Conservation (phyloP, 1,284 basidiomycete species). For the Sporisorium graminicola region DNA sequence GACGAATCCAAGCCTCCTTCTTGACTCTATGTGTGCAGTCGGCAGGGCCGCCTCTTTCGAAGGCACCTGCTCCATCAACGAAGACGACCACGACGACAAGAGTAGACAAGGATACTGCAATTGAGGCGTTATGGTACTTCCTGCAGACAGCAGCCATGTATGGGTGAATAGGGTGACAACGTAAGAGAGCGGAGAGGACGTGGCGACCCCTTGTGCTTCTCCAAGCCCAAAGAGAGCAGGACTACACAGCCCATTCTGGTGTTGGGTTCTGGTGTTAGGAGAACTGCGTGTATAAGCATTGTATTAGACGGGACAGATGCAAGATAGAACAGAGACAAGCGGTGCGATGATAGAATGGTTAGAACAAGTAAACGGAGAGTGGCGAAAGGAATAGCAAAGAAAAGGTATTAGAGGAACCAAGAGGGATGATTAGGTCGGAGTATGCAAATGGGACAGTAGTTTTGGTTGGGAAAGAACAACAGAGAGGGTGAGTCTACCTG, state of each 20-base stretch:
- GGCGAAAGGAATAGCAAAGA: neutral
- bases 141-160: neutral
- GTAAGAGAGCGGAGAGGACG: neutral
- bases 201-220: neutral
- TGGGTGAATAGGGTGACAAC: neutral
- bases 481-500: conserved; percentile 18
- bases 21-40: neutral
- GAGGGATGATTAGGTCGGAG: neutral
- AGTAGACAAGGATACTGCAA: too few species aligned
- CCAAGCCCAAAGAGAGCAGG: neutral
- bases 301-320: conserved; percentile 20
- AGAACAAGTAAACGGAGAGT: neutral
- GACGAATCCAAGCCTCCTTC: too few species aligned
- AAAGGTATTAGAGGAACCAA: neutral
- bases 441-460: neutral
- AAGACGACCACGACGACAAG: neutral
- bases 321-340: neutral
- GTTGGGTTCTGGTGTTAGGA: too few species aligned
- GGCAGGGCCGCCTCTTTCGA: neutral
- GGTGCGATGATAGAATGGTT: neutral
- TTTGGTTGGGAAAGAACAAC: neutral
- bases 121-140: too few species aligned
- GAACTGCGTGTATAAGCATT: neutral
- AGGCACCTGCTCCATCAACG: neutral
- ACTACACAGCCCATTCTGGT: too few species aligned